Conservation (phyloP, 148 eudicot species). For the Vaccinium vitisidaea region DNA sequence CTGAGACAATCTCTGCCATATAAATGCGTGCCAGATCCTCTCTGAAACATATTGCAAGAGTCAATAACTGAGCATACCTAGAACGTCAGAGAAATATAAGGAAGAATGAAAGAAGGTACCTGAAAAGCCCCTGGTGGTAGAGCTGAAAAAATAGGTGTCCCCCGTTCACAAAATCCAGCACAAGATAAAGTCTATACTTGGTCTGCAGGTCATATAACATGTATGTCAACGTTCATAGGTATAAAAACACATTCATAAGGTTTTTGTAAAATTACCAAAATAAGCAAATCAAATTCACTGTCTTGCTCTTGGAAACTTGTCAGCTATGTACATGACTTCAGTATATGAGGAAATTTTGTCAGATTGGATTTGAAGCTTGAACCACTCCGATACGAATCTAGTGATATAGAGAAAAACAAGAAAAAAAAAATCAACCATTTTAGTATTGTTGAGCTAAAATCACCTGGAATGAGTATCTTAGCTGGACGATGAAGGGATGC, state of each 20-base stretch:
- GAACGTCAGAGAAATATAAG: background rate
- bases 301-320: background rate
- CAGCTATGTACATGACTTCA: background rate
- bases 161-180: slow-evolving; percentile 83
- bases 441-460: slow-evolving; percentile 11
- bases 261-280: background rate
- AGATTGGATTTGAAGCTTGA: background rate
- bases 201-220: slow-evolving; percentile 51
- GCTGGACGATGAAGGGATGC: slow-evolving; percentile 86
- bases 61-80: slow-evolving; percentile 7
- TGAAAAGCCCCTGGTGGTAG: slow-evolving; percentile 72
- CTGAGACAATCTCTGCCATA: slow-evolving; percentile 88
- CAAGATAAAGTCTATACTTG: slow-evolving; percentile 86
- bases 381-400: background rate
- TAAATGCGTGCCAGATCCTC: slow-evolving; percentile 95
- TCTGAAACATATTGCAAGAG: slow-evolving; percentile 40
- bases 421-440: background rate
- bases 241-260: background rate
- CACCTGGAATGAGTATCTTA: slow-evolving; percentile 93
- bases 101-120: slow-evolving; percentile 28
- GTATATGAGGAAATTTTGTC: background rate
- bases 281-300: background rate
- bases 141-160: slow-evolving; percentile 95
- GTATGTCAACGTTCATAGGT: background rate
- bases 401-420: background rate